Percentiles rank a stretch among this genome's conserved stretches.
These are phyloP conservation scores for Zizania palustris DNA, from an alignment of 202 grass and related monocot species.

Conservation along the genomic window DNA sequence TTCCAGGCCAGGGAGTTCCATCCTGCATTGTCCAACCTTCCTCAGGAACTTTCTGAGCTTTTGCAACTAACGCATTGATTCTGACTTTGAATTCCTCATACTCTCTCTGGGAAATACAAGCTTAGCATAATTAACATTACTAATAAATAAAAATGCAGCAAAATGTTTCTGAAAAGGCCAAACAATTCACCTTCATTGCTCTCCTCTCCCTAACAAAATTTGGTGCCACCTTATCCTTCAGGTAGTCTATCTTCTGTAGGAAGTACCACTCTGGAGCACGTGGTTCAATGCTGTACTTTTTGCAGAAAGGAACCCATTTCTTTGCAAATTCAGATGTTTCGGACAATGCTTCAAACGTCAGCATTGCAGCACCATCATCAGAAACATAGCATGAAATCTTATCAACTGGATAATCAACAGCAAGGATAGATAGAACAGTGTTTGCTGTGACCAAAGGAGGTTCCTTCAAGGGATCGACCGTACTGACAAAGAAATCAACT, in stretches of 20 bases:
- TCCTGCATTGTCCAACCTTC: slow-evolving; percentile 99
- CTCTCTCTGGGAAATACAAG: slow-evolving; percentile 60
- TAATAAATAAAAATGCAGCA: slow-evolving; percentile 28
- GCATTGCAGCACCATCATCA: slow-evolving; percentile 96
- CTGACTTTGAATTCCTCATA: slow-evolving; percentile 93
- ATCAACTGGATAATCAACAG: slow-evolving; percentile 83
- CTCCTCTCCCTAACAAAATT: slow-evolving; percentile 87
- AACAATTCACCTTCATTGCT: slow-evolving; percentile 77
- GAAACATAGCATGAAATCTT: slow-evolving; percentile 94
- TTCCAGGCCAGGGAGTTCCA: slow-evolving; percentile 98
- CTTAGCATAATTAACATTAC: slow-evolving; percentile 19
- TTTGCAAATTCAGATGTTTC: slow-evolving; percentile 98
- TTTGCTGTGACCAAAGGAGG: slow-evolving; percentile 89
- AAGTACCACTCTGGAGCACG: slow-evolving; percentile 92
- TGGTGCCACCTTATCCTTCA: slow-evolving; percentile 79
- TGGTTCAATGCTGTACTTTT: slow-evolving; percentile 74
- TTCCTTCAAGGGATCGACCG: slow-evolving; percentile 82
- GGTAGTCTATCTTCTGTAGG: slow-evolving; percentile 90
- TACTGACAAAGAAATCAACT: slow-evolving; percentile 89
- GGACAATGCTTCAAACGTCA: slow-evolving; percentile 86
- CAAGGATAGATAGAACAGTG: slow-evolving; percentile 85
- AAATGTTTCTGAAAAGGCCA: background rate
- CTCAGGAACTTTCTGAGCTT: slow-evolving; percentile 94
- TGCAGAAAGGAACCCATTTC: slow-evolving; percentile 92
- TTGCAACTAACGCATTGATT: slow-evolving; percentile 98